Evolutionary conservation across 345 rosid genomes (phyloP), one percentile per base, ranked within the genome.

Genomic region (Ailanthus altissimus): DNA sequence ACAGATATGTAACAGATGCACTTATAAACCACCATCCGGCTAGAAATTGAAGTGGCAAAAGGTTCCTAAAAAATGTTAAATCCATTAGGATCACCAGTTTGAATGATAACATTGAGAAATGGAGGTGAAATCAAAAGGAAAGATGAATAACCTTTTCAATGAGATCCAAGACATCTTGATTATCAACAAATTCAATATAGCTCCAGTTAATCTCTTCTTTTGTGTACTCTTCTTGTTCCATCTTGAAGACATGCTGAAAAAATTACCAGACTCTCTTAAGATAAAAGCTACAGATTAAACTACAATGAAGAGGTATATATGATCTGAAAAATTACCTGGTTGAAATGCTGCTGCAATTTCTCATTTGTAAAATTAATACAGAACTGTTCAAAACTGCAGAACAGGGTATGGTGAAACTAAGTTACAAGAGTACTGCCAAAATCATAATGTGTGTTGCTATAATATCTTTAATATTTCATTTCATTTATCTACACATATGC

Each of bases 211-310:
- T 94, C 85, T 89, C 85, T 84, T 94, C 98, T 79, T 94, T 94
- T 32, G 97, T 93, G 82, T 94, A 94, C 83, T 94, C 97, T 85
- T 94, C 97, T 82, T 94, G 98, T 80, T 94, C 98, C 98, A 93
- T 94, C 90, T 94, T 94, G 85, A 94, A 94, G 76, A 94, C 98
- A 18, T 94, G 98, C 97, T 94, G 97, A 75, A 88, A 74, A 56
- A 72, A 74, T 53, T 15, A 60, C 53, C 68, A 59, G 12, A 79
- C 75, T 46, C 64, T 77, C 61, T 70, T 80, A 15, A 74, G 69
- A 67, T 62, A 67, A 45, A 38, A 43, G 61, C 40, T 20, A 53
- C 56, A 16, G 46, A 46, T 58, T 58, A 43, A 61, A 83, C 40
- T 53, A 53, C 32, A 61, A 18, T 74, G 20, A 79, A 58, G n/a